Evolutionary conservation across 2,329 filamentous ascomycete genomes (phyloP), one percentile per base, ranked within the genome.

Genomic region (Bipolaris sorokiniana): DNA sequence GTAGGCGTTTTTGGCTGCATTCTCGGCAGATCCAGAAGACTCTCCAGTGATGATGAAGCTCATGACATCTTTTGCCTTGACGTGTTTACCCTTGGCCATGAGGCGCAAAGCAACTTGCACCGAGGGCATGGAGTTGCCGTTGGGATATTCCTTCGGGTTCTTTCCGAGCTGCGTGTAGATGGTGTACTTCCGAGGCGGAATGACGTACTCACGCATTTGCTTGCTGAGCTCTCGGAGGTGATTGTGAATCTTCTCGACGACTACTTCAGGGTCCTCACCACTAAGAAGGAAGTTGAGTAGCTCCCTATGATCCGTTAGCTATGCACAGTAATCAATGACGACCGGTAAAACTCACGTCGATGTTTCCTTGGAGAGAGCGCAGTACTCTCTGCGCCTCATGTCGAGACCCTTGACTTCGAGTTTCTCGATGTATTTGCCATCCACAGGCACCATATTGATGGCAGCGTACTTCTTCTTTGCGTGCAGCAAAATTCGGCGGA

Each of bases 401-500:
- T 99, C 95, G 46, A 99, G 85, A 81, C 95, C 95, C 79, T 99
- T 99, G 72, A 99, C 91, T 76, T 99, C 95, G 78, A 99, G 90
- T 79, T 96, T 94, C 75, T 98, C 94, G 42, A 94, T 83, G 72
- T 89, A 96, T 75, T 94, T 96, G 67, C 92, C 93, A 69, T 96
- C 90, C 20, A 90, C 84, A 69, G 97, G 91, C 6, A 95, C 87
- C 75, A 98, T 87, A 75, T 96, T 98, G 77, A 99, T 90, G 38
- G 95, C 95, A 7, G 95, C 95, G 77, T 99, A 99, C 82, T 99
- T 99, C 83, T 99, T 99, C 84, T 99, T 99, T 28, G 95, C 94
- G 72, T 98, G 95, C 13, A 99, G 83, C 37, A 99, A 81, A 54
- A 99, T 90, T 31, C 95, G 89, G 44, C 94, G 87, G 83, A 99